Percentiles rank a stretch among this genome's conserved stretches.
Conservation (phyloP, 2,329 filamentous ascomycete species). For the Cercospora janseana region DNA sequence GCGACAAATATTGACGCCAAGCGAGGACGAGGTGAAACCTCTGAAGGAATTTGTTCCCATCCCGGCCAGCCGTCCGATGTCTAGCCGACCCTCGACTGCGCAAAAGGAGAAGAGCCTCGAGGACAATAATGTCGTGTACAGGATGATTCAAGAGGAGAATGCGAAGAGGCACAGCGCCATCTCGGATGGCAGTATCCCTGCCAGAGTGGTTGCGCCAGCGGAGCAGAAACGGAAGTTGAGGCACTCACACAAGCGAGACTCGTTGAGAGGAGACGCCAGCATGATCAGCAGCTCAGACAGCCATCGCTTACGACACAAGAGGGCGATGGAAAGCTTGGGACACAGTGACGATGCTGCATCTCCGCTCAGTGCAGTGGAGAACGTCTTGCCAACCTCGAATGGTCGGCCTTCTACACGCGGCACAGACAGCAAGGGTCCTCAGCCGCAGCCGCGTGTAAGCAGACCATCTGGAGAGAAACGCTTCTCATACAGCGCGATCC, state of each 20-base stretch:
- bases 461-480: slow-evolving; percentile 16
- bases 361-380: not conserved
- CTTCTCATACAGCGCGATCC: slow-evolving; percentile 19
- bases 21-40: slow-evolving; percentile 11
- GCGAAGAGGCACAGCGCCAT: slow-evolving; percentile 33
- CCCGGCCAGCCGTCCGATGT: slow-evolving; percentile 1
- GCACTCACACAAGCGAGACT: slow-evolving; percentile 29
- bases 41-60: slow-evolving; percentile 18
- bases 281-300: slow-evolving; percentile 24
- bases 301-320: slow-evolving; percentile 23
- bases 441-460: slow-evolving; percentile 8
- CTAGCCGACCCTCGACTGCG: slow-evolving; percentile 20
- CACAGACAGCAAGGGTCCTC: slow-evolving; percentile 1
- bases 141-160: slow-evolving; percentile 32
- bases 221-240: slow-evolving; percentile 27
- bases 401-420: slow-evolving; percentile 5
- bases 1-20: slow-evolving; percentile 13
- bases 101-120: slow-evolving; percentile 23
- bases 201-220: slow-evolving; percentile 18
- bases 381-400: not conserved
- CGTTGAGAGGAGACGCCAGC: slow-evolving; percentile 28
- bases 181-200: slow-evolving; percentile 27
- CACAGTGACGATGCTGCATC: slow-evolving; percentile 12
- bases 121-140: slow-evolving; percentile 28
- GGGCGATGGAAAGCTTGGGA: slow-evolving; percentile 19